Conservation (phyloP, 352 stramenopile genomes). For the Blastocystis sp. region DNA sequence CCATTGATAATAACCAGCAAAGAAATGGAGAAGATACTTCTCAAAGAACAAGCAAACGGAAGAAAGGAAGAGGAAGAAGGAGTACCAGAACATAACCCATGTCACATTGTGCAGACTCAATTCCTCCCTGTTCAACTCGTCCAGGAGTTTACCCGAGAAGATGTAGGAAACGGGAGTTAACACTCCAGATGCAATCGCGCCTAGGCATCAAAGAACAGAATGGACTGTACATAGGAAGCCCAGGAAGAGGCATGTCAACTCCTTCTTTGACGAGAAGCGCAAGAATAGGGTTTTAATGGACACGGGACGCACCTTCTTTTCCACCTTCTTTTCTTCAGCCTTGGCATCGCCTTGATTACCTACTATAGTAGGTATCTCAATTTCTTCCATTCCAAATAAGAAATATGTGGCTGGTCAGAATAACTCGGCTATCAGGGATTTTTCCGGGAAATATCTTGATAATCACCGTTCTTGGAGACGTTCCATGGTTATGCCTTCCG, state of each 20-base stretch:
- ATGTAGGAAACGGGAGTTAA: constrained; percentile 1
- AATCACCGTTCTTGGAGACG: no score
- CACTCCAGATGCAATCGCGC: constrained; percentile 5
- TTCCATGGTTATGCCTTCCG: no score
- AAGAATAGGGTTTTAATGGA: background rate
- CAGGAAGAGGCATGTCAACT: background rate
- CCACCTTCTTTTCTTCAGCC: background rate
- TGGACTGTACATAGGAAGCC: background rate
- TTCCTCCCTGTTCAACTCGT: constrained; percentile 26
- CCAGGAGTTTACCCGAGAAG: constrained; percentile 17
- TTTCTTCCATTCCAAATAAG: background rate
- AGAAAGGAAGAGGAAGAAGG: background rate
- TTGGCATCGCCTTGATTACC: background rate
- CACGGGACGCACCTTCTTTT: background rate
- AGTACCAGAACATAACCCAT: constrained; percentile 3
- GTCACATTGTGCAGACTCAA: background rate
- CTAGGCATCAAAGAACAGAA: background rate
- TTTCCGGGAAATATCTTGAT: no score
- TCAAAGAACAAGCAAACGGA: constrained; percentile 20
- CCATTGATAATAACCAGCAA: constrained; percentile 1
- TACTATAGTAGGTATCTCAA: background rate
- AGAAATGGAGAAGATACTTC: constrained; percentile 5
- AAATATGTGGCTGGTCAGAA: no score
- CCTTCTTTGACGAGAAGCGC: background rate
- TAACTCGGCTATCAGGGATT: no score